Base-by-base conservation (phyloP, 768 basidiomycete species). In the Ramaria rubella region DNA sequence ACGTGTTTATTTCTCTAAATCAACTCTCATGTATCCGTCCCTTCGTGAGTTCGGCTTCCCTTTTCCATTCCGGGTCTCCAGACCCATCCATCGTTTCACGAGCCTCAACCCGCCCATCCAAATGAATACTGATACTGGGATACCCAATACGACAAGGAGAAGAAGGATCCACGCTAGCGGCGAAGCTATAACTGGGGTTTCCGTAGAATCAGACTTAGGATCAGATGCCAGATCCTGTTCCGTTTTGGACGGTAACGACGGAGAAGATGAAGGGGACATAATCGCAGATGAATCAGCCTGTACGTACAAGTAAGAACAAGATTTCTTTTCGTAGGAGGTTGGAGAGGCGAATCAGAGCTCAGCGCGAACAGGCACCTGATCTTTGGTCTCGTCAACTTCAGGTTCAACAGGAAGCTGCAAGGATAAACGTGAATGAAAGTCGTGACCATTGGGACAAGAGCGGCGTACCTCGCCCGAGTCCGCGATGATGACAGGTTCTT, bases 321-420 rank as follows among this genome's bases (percentile, higher is more conserved):
- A 65, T 68, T 52, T n/a, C 59, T 60, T 63, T 52, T 59, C 58
- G 23, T 27, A 46, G 24, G 48, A 36, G 44, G 33, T 38, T 52
- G 29, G 43, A 33, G 44, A 24, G 29, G 54, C 61, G 43, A 59
- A 58, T 85, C 81, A 97, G 69, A 97, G 92, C 83, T 98, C 95
- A 81, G 81, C 87, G 68, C 83, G 92, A 65, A 90, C 72, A 73
- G 93, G 94, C 83, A 95, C 91, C 90, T 95, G 77, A 60, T 90
- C 86, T 68, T 85, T 88, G 54, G 86, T 79, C 55, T 71, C 72
- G 60, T 87, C 86, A 49, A 76, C 69, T 45, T 69, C 76, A 33
- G 74, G 53, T 57, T 86, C 83, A 29, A 84, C 61, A 14, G 57
- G 60, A 34, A 67, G 52, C 61, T 67, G 42, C 24, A 34, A 7